phyloP scores from a whole-genome alignment of 2,329 filamentous ascomycete genomes.

The Neophaeococcomyces mojaviensis region DNA sequence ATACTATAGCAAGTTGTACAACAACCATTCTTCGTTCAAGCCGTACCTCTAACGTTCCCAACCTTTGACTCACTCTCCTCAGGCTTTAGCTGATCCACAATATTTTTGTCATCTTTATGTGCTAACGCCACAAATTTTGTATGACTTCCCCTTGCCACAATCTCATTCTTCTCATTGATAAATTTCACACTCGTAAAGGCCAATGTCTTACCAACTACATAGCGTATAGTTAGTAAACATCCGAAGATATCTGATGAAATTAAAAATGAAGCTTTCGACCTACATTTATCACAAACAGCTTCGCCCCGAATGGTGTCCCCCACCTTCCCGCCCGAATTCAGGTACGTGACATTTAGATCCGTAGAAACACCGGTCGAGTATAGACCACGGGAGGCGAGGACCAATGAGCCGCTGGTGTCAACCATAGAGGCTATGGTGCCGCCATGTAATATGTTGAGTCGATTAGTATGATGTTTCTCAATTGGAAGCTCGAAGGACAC shows the following conservation, averaged over 20 bases:
- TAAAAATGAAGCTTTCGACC: conserved; percentile 12
- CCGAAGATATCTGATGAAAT: not conserved
- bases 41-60: not conserved
- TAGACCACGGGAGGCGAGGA: conserved; percentile 57
- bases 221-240: conserved; percentile 2
- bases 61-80: conserved; percentile 20
- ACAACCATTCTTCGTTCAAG: not conserved
- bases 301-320: conserved; percentile 55
- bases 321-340: conserved; percentile 56
- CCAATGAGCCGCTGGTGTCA: conserved; percentile 59
- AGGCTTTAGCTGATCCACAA: conserved; percentile 49
- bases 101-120: conserved; percentile 57
- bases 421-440: conserved; percentile 61
- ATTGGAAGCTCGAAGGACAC: conserved; percentile 61
- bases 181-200: conserved; percentile 58
- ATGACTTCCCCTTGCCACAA: conserved; percentile 59
- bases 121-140: conserved; percentile 57
- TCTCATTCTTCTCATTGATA: conserved; percentile 49
- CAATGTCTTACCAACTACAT: conserved; percentile 55
- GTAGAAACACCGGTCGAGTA: conserved; percentile 61
- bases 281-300: conserved; percentile 59
- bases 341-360: conserved; percentile 59
- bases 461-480: conserved; percentile 59
- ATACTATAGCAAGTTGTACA: no score
- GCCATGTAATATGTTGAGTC: conserved; percentile 59